Evolutionary conservation across 2,329 filamentous ascomycete genomes (phyloP), one percentile per base, ranked within the genome.

Genomic region (Colletotrichum musicola): DNA sequence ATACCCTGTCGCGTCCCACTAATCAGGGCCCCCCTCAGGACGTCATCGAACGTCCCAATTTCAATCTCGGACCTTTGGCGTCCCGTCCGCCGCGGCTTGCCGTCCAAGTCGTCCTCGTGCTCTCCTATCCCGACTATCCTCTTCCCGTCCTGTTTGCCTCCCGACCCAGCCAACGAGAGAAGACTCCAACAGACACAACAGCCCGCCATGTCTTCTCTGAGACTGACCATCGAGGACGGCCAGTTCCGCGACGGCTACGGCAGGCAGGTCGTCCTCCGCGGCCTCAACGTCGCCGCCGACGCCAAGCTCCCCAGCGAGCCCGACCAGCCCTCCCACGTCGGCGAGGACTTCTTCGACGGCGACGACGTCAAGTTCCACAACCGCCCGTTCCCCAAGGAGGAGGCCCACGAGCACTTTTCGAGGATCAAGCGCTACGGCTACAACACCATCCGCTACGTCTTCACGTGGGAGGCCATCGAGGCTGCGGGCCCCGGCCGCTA

Each of bases 401-500:
- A 98, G 73, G 94, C 96, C 1, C 91, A 93, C 74, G 85, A 88
- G 16, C 96, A 99, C 79, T 98, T 99, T 79, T 88, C 93, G 13
- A 88, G 95, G 50, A 81, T 99, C 72, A 93, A 92, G 75, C 91
- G 92, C 75, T 97, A 92, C 85, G 96, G 96, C 14, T 99, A 97
- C 85, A 99, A 98, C 80, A 95, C 93, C 0, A 95, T 99, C 73
- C 89, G 96, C 77, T 99, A 99, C 80, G 85, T 99, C 73, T 99
- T 98, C 78, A 98, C 96, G 0, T 99, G 96, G 96, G 96, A 99
- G 81, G 95, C 96, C n/a, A 92, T 99, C 77, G 96, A 99, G 81
- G 92, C 96, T 67, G 90, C 90, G 1, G 95, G 95, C 0, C 96
- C 97, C 0, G 94, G 95, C 1, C 90, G 89, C 75, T 99, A 98